Percentiles rank a stretch among this genome's conserved stretches.
These are phyloP conservation scores for Bipolaris bicolor DNA, from an alignment of 2,329 filamentous ascomycete species.

Conservation along the genomic window DNA sequence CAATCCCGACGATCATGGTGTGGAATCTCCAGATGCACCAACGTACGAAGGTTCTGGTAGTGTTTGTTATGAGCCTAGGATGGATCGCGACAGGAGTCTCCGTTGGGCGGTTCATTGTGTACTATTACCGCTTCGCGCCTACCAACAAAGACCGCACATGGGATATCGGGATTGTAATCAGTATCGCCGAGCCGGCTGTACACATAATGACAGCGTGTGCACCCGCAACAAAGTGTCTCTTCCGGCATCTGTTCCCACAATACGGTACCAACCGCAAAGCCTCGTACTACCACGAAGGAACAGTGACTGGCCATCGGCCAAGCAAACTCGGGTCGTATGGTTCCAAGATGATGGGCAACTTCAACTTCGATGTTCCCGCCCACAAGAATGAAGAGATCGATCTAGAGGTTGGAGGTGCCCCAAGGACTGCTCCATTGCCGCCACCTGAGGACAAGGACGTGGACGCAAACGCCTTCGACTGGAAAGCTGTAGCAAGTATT, in stretches of 20 bases:
- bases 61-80: constrained; percentile 43
- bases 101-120: constrained; percentile 49
- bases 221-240: constrained; percentile 58
- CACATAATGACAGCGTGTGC: constrained; percentile 62
- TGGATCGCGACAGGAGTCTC: constrained; percentile 46
- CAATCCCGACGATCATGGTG: constrained; percentile 52
- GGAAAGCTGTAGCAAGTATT: constrained; percentile 10
- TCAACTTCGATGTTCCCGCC: constrained; percentile 19
- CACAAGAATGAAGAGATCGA: constrained; percentile 11
- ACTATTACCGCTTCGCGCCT: constrained; percentile 48
- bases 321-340: constrained; percentile 16
- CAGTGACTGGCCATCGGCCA: constrained; percentile 1
- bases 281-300: constrained; percentile 23
- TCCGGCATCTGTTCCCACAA: constrained; percentile 45
- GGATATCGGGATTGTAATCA: constrained; percentile 47
- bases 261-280: constrained; percentile 31
- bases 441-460: constrained; percentile 7
- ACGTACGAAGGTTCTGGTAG: constrained; percentile 45
- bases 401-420: constrained; percentile 15
- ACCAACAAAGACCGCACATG: constrained; percentile 42
- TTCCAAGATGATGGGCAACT: constrained; percentile 13
- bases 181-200: constrained; percentile 49
- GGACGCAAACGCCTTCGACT: constrained; percentile 11
- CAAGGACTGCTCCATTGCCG: constrained; percentile 7
- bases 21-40: constrained; percentile 53